Base-by-base conservation (phyloP, 306 rosid species). In the Prunus salicina region DNA sequence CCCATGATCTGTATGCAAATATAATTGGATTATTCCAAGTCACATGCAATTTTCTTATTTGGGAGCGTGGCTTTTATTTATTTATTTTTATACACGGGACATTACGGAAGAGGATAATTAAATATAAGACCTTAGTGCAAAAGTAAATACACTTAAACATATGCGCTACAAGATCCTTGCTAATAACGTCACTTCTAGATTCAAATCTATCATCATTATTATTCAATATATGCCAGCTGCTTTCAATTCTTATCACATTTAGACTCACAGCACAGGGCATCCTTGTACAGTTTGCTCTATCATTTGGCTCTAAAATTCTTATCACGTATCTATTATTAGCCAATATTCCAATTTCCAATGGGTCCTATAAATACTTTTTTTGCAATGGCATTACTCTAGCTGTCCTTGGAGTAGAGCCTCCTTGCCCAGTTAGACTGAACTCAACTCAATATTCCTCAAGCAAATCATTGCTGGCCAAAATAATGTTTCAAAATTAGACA, bases 361-460 rank as follows among this genome's bases (percentile, higher is more conserved):
- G 84, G 84, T 49, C 83, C 83, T 38, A 4, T 16, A 27, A 13
- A 49, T 32, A 52, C 53, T 25, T 2, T 18, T 18, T 78, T 67
- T 53, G 46, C 77, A 46, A 20, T 51, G 70, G 66, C 85, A 78
- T 71, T 57, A 76, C 4, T 11, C 63, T 11, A 27, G 18, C 14
- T 71, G 85, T 76, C 80, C 74, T 67, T 60, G 8, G 64, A 57
- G 30, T 57, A 34, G 32, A 86, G 87, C 85, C 76, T 82, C 83
- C 78, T 15, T 58, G 46, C 57, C 76, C 76, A 67, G 80, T 73
- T 56, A 24, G 76, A 71, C 79, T 73, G 64, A 32, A 71, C 62
- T n/a, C 28, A 45, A 38, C 38, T 61, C 19, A 27, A 13, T 61
- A 24, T 72, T 72, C 65, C 52, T 20, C 43, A 0, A 5, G 11